These are phyloP conservation scores for Coniochaeta sp. DNA, from an alignment of 2,329 filamentous ascomycete genomes.

Conservation along the genomic window DNA sequence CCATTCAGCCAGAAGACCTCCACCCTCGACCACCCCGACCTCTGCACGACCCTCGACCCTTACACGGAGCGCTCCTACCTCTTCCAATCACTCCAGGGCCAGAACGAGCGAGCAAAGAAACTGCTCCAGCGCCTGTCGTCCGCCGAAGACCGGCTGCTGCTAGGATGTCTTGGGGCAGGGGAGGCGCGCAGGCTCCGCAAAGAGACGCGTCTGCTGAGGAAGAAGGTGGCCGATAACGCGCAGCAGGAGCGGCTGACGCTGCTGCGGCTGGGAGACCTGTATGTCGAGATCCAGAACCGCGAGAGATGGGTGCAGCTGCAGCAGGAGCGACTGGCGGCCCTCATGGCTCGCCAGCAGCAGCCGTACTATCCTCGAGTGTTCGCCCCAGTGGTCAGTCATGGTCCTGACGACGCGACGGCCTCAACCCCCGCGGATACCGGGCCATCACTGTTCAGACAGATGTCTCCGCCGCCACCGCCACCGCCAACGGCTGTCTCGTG, in stretches of 20 bases:
- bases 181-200: conserved; percentile 24
- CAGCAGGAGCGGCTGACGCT: conserved; percentile 38
- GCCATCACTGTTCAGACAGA: neutral
- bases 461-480: neutral
- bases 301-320: conserved; percentile 28
- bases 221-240: conserved; percentile 33
- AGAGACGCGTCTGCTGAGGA: conserved; percentile 30
- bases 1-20: neutral
- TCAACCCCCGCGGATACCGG: neutral
- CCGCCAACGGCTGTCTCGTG: neutral
- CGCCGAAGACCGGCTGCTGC: neutral
- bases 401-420: neutral
- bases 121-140: neutral
- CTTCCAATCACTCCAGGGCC: neutral
- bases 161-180: neutral
- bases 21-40: neutral
- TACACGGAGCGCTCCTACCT: conserved; percentile 1
- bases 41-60: neutral
- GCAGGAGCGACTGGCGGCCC: conserved; percentile 7
- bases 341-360: conserved; percentile 11
- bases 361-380: neutral
- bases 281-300: conserved; percentile 38
- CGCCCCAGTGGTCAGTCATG: conserved; percentile 5
- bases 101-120: neutral
- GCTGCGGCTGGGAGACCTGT: conserved; percentile 38